Conservation (phyloP, 495 filamentous ascomycete species). For the Letharia lupina region DNA sequence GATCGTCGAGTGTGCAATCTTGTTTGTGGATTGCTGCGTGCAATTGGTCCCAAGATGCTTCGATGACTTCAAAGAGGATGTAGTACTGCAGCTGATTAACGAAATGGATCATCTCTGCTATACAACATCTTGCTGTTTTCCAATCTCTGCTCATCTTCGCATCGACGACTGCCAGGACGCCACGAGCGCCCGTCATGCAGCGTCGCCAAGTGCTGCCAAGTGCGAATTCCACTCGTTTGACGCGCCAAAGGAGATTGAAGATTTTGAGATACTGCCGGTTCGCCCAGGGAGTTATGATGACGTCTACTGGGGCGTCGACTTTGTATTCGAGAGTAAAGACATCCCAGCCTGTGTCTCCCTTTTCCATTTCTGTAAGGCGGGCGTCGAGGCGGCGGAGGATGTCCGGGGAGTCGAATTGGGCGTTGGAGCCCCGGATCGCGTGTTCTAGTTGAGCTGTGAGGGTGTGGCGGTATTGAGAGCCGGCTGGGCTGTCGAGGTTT, state of each 20-base stretch:
- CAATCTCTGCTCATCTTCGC: constrained; percentile 71
- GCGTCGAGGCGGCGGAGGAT: constrained; percentile 88
- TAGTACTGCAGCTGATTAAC: constrained; percentile 97
- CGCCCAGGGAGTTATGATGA: constrained; percentile 91
- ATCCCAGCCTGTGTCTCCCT: constrained; percentile 98
- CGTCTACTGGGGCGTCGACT: constrained; percentile 93
- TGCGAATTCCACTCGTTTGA: constrained; percentile 95
- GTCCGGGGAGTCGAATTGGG: constrained; percentile 90
- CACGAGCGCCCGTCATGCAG: constrained; percentile 89
- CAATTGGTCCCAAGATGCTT: constrained; percentile 83
- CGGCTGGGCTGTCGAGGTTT: constrained; percentile 91
- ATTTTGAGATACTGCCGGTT: constrained; percentile 96
- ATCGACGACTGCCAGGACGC: constrained; percentile 76
- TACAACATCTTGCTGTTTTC: constrained; percentile 77
- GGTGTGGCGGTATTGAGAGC: constrained; percentile 88
- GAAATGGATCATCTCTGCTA: constrained; percentile 98
- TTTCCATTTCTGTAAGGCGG: constrained; percentile 88
- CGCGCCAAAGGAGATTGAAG: constrained; percentile 98
- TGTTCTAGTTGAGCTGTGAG: constrained; percentile 95
- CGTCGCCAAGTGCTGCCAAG: constrained; percentile 86
- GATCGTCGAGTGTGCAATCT: constrained; percentile 83
- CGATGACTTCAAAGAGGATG: constrained; percentile 95
- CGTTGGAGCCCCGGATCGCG: constrained; percentile 93
- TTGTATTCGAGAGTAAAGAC: constrained; percentile 99
- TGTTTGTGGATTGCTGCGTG: constrained; percentile 71